Conservation (phyloP, 495 filamentous ascomycete species). For the Podospora didyma region DNA sequence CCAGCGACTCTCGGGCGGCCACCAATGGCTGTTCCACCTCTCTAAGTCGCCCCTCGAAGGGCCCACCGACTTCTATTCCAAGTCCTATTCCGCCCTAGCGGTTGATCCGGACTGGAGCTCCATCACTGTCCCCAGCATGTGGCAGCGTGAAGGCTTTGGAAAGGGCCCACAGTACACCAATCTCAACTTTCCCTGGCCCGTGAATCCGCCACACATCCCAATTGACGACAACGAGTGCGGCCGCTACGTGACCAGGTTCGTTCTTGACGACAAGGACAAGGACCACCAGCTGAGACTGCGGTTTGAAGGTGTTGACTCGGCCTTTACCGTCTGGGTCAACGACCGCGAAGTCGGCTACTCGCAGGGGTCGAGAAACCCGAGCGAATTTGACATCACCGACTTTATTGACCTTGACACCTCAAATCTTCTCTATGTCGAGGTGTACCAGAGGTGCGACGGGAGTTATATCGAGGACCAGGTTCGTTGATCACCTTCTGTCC, state of each 20-base stretch:
- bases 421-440: conserved; percentile 58
- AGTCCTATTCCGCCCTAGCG: conserved; percentile 17
- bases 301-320: conserved; percentile 68
- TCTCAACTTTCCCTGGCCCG: conserved; percentile 58
- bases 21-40: conserved; percentile 54
- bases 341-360: conserved; percentile 61
- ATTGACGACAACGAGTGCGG: conserved; percentile 63
- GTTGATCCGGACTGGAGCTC: conserved; percentile 44
- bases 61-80: conserved; percentile 37
- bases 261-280: conserved; percentile 31
- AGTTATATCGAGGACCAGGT: conserved; percentile 67
- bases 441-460: conserved; percentile 64
- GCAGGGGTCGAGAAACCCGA: conserved; percentile 63
- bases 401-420: conserved; percentile 36
- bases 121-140: conserved; percentile 63
- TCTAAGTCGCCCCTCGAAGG: conserved; percentile 47
- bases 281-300: conserved; percentile 48
- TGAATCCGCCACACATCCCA: conserved; percentile 57
- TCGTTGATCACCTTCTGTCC: background rate
- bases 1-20: conserved; percentile 47
- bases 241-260: conserved; percentile 54
- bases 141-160: conserved; percentile 66
- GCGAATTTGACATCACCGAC: conserved; percentile 61
- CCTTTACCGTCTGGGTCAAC: conserved; percentile 66
- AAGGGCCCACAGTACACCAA: conserved; percentile 64